Evolutionary conservation across 2,329 filamentous ascomycete species (phyloP).

Genomic region (Aspergillus terreus): DNA sequence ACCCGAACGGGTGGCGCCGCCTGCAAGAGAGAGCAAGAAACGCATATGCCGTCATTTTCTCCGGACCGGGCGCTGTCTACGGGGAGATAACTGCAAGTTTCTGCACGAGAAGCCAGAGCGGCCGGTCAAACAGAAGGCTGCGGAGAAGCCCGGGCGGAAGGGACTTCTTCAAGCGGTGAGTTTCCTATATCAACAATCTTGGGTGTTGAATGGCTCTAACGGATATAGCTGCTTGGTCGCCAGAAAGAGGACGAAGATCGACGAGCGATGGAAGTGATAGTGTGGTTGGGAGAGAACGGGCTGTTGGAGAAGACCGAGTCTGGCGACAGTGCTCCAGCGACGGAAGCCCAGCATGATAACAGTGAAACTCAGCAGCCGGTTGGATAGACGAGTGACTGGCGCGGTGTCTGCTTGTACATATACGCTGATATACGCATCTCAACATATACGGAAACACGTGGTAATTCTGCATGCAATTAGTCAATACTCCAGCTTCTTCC

Average conservation of each 20-base stretch:
- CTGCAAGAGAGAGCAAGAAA: slow-evolving; percentile 33
- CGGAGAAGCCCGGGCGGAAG: slow-evolving; percentile 33
- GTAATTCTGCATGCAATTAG: no score
- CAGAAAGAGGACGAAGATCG: slow-evolving; percentile 42
- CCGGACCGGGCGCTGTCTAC: slow-evolving; percentile 39
- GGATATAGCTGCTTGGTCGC: slow-evolving; percentile 36
- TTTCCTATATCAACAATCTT: not conserved
- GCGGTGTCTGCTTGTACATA: no score
- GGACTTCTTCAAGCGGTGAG: slow-evolving; percentile 43
- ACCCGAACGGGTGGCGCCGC: slow-evolving; percentile 38
- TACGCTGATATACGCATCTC: no score
- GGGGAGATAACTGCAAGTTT: slow-evolving; percentile 41
- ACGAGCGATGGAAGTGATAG: slow-evolving; percentile 40
- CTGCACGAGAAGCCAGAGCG: slow-evolving; percentile 35
- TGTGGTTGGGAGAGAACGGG: slow-evolving; percentile 40
- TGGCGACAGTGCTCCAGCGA: slow-evolving; percentile 8
- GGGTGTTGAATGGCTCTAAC: slow-evolving; percentile 6
- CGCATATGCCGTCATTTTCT: slow-evolving; percentile 39
- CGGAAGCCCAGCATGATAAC: not conserved
- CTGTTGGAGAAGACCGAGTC: slow-evolving; percentile 26
- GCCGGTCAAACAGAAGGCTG: slow-evolving; percentile 23
- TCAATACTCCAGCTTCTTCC: no score
- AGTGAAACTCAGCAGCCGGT: no score
- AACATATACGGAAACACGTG: no score
- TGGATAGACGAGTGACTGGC: no score